Base-by-base conservation (phyloP, 176 grass and related monocot species). In the Eleusine coracana region DNA sequence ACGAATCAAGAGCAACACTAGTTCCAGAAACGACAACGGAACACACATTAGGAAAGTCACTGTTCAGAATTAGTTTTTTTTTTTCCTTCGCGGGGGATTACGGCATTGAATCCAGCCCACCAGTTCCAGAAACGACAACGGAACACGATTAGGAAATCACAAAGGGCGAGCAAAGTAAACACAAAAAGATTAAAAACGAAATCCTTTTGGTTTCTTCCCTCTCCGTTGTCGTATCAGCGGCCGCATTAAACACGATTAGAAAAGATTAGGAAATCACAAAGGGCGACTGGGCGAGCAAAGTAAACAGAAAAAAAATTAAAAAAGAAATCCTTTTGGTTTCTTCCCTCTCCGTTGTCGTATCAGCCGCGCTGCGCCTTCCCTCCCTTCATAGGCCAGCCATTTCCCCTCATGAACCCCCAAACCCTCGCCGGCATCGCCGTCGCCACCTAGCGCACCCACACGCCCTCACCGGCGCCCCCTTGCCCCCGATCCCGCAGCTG, bases 351-450 rank as follows among this genome's bases (percentile, higher is more conserved):
- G 60, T 89, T 66, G 89, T 88, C 83, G 87, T 74, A 91, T 79
- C 79, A 23, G 77, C 25, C n/a, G 52, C 51, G 14, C 39, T 27
- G 4, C 68, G 44, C 11, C 17, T 23, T 21, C 34, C 48, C 7
- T 10, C 8, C 36, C 65, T 54, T 71, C 87, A 67, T 89, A 66
- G 86, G 75, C 70, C 84, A 83, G 75, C 70, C 84, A 66, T 89
- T 69, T 80, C 73, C 54, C 79, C 86, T 75, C 84, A 90, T 90
- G 80, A 80, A 90, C 74, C 80, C 90, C 80, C 83, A 85, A 88
- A 86, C 89, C 89, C 82, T 88, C 86, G 83, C 67, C 85, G 85
- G 81, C 84, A 42, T 87, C 77, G 84, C 77, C 80, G 76, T 44
- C 50, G 78, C 65, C 20, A 31, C 65, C 68, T 79, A 75, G 54